These are phyloP conservation scores for Ceratobasidium sp. DNA, from an alignment of 1,284 basidiomycete genomes.

Conservation along the genomic window DNA sequence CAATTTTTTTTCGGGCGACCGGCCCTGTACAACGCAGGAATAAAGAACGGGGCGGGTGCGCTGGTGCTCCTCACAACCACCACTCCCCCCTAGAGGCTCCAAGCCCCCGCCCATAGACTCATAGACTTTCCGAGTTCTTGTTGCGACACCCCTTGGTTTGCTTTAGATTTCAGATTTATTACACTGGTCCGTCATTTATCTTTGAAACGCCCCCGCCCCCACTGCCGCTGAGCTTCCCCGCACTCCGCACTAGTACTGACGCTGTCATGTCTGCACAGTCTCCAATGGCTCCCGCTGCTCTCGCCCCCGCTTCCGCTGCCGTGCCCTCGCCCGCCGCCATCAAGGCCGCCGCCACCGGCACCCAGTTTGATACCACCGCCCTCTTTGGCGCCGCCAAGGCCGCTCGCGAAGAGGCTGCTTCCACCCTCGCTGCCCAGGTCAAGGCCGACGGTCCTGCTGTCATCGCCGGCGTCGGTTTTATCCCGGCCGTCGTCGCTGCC, in stretches of 20 bases:
- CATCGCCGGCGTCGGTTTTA: constrained; percentile 80
- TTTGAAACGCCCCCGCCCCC: constrained; percentile 23
- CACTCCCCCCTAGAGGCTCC: constrained; percentile 38
- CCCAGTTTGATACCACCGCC: constrained; percentile 65
- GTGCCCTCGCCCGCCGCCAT: constrained; percentile 59
- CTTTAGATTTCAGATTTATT: constrained; percentile 19
- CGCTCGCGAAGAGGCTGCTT: constrained; percentile 74
- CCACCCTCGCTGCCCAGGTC: constrained; percentile 75
- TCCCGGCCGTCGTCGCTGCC: constrained; percentile 84
- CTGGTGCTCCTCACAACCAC: constrained; percentile 28
- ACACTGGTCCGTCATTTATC: too few relatives aligned
- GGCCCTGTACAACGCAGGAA: constrained; percentile 22
- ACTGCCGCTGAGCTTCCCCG: constrained; percentile 4
- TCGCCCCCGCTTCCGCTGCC: constrained; percentile 52
- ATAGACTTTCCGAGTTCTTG: constrained; percentile 38
- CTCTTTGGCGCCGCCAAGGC: constrained; percentile 81
- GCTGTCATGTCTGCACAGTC: too few relatives aligned
- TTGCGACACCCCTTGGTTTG: constrained; percentile 33
- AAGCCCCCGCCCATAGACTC: constrained; percentile 34
- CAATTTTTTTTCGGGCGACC: constrained; percentile 26
- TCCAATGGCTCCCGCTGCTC: constrained; percentile 49
- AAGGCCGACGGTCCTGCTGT: constrained; percentile 89
- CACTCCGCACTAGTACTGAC: too few relatives aligned
- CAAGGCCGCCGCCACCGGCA: constrained; percentile 48
- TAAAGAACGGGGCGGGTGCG: constrained; percentile 16